phyloP scores from a whole-genome alignment of 768 basidiomycete genomes.

The Suillus paluster region DNA sequence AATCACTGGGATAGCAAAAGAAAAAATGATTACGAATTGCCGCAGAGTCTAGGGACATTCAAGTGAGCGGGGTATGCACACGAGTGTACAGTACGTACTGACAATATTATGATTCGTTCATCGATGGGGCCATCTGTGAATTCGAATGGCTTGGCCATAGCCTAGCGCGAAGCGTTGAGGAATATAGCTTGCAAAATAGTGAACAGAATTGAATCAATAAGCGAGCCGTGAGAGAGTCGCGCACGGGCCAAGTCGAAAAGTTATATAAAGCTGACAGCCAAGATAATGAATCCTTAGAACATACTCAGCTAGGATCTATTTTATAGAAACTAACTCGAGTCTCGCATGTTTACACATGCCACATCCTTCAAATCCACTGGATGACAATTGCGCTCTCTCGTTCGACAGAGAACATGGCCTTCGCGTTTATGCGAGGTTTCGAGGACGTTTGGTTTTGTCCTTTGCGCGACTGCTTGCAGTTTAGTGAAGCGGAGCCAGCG shows the following conservation, averaged over 20 bases:
- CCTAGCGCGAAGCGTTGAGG: too few relatives aligned
- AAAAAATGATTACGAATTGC: neutral
- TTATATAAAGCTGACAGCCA: slow-evolving; percentile 36
- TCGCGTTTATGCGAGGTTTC: slow-evolving; percentile 42
- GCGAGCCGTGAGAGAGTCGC: neutral
- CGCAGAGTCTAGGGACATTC: neutral
- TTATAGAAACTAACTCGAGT: slow-evolving; percentile 80
- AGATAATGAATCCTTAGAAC: slow-evolving; percentile 53
- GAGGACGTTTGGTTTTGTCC: slow-evolving; percentile 64
- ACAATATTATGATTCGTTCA: too few relatives aligned
- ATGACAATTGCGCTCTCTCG: slow-evolving; percentile 69
- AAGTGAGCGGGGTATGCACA: too few relatives aligned
- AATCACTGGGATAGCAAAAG: too few relatives aligned
- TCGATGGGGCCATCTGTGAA: too few relatives aligned
- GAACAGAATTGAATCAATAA: too few relatives aligned
- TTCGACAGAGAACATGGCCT: slow-evolving; percentile 68
- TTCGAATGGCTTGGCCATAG: too few relatives aligned
- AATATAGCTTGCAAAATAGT: too few relatives aligned
- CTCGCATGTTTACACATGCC: slow-evolving; percentile 82
- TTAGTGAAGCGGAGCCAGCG: slow-evolving; percentile 45
- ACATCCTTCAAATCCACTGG: slow-evolving; percentile 71
- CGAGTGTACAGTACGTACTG: too few relatives aligned
- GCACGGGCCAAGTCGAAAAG: slow-evolving; percentile 40
- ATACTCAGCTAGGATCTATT: slow-evolving; percentile 85
- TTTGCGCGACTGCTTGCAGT: slow-evolving; percentile 32